A percentile compares a stretch with the other conserved stretches of the same genome.
phyloP scores from a whole-genome alignment of 2,329 filamentous ascomycete species.

The Fusarium clavum region DNA sequence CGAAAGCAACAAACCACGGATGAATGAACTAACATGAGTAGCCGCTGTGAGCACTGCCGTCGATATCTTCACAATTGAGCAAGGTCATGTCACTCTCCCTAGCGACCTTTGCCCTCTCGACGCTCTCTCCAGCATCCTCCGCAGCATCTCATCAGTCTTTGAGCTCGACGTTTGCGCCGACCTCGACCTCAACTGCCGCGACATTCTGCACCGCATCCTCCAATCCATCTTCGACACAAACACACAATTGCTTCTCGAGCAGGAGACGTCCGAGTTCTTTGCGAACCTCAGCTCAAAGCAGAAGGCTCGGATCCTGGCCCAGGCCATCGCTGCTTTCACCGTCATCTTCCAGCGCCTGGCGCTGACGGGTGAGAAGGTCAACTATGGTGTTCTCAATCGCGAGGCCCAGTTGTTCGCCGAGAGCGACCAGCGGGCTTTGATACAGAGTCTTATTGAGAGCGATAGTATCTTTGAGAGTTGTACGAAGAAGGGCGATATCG shows the following conservation, averaged over 20 bases:
- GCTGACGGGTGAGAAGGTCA: conserved; percentile 40
- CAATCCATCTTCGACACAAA: conserved; percentile 47
- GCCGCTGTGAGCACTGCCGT: conserved; percentile 42
- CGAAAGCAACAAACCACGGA: too few species aligned
- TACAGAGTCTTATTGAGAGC: conserved; percentile 43
- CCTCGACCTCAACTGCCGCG: conserved; percentile 42
- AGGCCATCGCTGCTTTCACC: conserved; percentile 43
- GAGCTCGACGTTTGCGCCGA: conserved; percentile 40
- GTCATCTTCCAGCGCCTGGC: conserved; percentile 44
- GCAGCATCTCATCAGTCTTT: conserved; percentile 40
- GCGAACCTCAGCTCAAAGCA: conserved; percentile 40
- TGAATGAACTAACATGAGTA: conserved; percentile 29
- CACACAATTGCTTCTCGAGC: conserved; percentile 42
- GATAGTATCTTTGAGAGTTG: conserved; percentile 43
- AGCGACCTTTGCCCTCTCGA: conserved; percentile 43
- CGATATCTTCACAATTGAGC: conserved; percentile 39
- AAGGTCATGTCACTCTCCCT: conserved; percentile 42
- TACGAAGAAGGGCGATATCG: conserved; percentile 32
- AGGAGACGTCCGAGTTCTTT: conserved; percentile 46
- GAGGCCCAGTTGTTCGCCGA: conserved; percentile 45
- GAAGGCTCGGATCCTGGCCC: conserved; percentile 43
- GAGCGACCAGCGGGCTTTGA: conserved; percentile 45
- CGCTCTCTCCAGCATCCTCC: conserved; percentile 39
- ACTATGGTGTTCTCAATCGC: conserved; percentile 43
- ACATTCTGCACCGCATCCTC: conserved; percentile 44